Evolutionary conservation across 2,329 filamentous ascomycete species (phyloP).

Genomic region (Alternaria infectoria): DNA sequence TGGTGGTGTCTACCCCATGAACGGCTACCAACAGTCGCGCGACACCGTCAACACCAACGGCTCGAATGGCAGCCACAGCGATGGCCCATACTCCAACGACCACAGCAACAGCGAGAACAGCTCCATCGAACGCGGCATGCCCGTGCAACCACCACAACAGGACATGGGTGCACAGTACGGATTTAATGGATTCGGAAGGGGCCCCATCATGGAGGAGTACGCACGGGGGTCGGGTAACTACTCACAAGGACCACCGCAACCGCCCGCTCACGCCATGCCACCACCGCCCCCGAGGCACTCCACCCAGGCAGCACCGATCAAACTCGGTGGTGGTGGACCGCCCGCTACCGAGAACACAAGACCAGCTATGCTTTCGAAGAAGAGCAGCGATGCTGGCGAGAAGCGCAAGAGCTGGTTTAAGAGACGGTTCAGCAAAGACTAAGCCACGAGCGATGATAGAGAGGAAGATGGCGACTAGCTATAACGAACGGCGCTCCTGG

Average conservation of each 20-base stretch:
- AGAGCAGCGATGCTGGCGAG: conserved; percentile 27
- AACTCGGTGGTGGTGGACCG: conserved; percentile 23
- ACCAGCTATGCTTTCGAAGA: conserved; percentile 31
- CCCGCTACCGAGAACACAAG: conserved; percentile 13
- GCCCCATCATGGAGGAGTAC: conserved; percentile 52
- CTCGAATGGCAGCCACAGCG: conserved; percentile 73
- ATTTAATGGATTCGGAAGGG: conserved; percentile 59
- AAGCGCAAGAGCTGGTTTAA: conserved; percentile 94
- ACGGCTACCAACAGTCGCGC: conserved; percentile 76
- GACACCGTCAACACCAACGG: conserved; percentile 84
- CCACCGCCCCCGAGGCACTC: conserved; percentile 26
- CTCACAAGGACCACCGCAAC: conserved; percentile 17
- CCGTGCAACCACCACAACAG: conserved; percentile 43
- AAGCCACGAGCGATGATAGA: conserved; percentile 10
- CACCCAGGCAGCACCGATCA: conserved; percentile 33
- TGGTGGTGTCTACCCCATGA: conserved; percentile 53
- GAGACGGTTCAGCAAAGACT: conserved; percentile 75
- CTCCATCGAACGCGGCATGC: conserved; percentile 77
- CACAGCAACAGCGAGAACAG: conserved; percentile 95
- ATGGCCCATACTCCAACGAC: conserved; percentile 78
- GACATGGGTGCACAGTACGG: conserved; percentile 61
- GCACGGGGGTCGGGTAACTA: conserved; percentile 6
- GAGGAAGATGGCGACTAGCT: not conserved
- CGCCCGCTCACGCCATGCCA: conserved; percentile 10
- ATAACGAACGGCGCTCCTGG: not conserved